Evolutionary conservation across 225 moss, liverwort and hornwort genomes (phyloP), one percentile per base, ranked within the genome.

Genomic region (Bryum argenteum): DNA sequence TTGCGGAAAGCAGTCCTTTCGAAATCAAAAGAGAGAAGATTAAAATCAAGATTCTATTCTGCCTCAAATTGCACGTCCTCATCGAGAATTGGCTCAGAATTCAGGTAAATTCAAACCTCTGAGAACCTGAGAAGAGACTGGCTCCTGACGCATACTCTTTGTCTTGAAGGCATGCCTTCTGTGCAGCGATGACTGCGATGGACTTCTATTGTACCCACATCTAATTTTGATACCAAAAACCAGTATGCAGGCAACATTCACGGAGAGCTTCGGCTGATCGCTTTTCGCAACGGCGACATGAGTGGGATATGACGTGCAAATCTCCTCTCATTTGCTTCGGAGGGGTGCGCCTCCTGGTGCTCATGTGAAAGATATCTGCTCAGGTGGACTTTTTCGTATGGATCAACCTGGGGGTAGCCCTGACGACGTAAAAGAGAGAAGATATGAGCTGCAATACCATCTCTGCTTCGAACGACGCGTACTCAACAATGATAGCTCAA

Each of bases 101-200:
- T 33, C 33, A 33, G 33, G 33, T 33, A 33, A 33, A 0, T 4
- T 33, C 69, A 77, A 20, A 69, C 69, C 39, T 53, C 52, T 77
- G 69, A 10, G 4, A 51, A 8, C 63, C 57, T 51, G 48, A 63
- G 72, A 28, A 63, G 48, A 72, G 81, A 73, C 73, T 72, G 69
- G 63, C 80, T 76, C 71, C 71, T 33, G 33, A 33, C 76, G 60
- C 33, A 6, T 33, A 76, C 81, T 68, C 63, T 72, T 58, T 52
- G 67, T 18, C 22, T 23, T 1, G 54, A 6, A 44, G 41, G 39
- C 41, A 6, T 63, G 42, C 26, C 33, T 20, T 6, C 43, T 54
- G 19, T 12, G 60, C 21, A 42, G 28, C 51, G 21, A 24, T 40
- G 48, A 37, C 43, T 42, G 45, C 55, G 9, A 1, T 53, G 3